Evolutionary conservation across 164 flowering plant species (phyloP).

Genomic region (Cinnamomum chago): DNA sequence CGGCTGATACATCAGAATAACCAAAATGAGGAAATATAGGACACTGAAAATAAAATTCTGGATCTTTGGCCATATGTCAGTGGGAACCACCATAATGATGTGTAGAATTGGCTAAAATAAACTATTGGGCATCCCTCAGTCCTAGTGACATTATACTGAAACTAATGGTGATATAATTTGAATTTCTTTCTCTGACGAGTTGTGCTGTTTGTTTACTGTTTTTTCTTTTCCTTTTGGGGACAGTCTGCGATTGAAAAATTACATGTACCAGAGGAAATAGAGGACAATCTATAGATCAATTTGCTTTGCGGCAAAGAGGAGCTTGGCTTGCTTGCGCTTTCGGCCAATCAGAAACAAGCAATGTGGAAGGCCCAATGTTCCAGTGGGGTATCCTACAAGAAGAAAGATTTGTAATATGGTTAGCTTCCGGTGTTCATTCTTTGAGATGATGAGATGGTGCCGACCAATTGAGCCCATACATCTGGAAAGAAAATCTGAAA

Average conservation of each 20-base stretch:
- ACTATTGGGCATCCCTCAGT: background rate
- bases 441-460: background rate
- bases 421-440: background rate
- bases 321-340: slow-evolving; percentile 31
- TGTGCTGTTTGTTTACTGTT: background rate
- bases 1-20: background rate
- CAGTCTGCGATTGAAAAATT: slow-evolving; percentile 95
- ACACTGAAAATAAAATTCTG: no score
- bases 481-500: background rate
- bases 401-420: background rate
- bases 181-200: background rate
- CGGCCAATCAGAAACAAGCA: slow-evolving; percentile 4
- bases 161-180: background rate
- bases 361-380: background rate
- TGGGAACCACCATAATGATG: no score
- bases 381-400: background rate
- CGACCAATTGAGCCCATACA: background rate
- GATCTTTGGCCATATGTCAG: no score
- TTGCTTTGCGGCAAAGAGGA: background rate
- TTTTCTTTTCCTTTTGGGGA: slow-evolving; percentile 6
- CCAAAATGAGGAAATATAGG: no score
- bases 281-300: slow-evolving; percentile 42
- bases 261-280: slow-evolving; percentile 86
- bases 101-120: no score
- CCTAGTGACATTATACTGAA: background rate